Evolutionary conservation across 169 alveolate genomes (phyloP).

Genomic region (Eimeria praecox): DNA sequence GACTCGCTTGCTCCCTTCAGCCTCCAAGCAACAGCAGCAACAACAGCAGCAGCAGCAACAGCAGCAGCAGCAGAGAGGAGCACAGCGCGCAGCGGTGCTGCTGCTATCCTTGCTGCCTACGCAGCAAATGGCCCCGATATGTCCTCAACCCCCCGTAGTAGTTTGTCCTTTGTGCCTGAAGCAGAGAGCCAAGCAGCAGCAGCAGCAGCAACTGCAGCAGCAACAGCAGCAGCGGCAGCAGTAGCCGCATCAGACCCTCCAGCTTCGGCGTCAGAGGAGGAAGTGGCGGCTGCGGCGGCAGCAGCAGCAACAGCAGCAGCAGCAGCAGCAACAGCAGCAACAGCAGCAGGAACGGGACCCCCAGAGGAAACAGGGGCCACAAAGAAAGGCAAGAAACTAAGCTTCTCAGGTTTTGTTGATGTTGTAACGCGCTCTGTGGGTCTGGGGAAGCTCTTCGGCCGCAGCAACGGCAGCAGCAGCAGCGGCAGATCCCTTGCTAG

Average conservation of each 20-base stretch:
- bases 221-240: conserved; percentile 38
- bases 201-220: background rate
- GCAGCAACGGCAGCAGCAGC: conserved; percentile 21
- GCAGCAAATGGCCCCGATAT: background rate
- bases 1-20: conserved; percentile 11
- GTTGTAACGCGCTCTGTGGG: conserved; percentile 40
- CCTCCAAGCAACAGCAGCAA: conserved; percentile 23
- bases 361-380: conserved; percentile 12
- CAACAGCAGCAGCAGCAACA: conserved; percentile 16
- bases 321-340: conserved; percentile 67
- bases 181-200: conserved; percentile 40
- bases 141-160: background rate
- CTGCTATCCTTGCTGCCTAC: conserved; percentile 27
- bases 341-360: background rate
- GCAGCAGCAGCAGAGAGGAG: conserved; percentile 58
- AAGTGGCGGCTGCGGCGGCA: conserved; percentile 53
- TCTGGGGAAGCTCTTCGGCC: conserved; percentile 23
- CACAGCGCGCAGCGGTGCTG: conserved; percentile 43
- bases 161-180: background rate
- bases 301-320: conserved; percentile 68
- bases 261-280: background rate
- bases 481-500: conserved; percentile 78
- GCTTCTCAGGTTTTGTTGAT: conserved; percentile 32
- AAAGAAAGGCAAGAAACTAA: background rate
- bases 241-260: conserved; percentile 57